Base-by-base conservation (phyloP, 257 asterid species). In the Solanum etuberosum region DNA sequence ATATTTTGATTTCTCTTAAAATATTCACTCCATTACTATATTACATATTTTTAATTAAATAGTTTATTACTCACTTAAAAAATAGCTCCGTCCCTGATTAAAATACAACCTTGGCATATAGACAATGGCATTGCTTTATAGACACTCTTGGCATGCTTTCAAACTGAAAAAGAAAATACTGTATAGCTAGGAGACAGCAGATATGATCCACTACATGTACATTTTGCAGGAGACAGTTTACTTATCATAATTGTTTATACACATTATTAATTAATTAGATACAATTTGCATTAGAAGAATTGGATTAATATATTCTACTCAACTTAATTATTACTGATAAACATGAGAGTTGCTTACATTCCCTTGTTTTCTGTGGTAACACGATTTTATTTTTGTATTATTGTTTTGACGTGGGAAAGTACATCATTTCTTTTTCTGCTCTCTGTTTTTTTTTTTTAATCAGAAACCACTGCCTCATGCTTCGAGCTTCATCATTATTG, bases 121-220 rank as follows among this genome's bases (percentile, higher is more conserved):
- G 40, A 80, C 42, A 80, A 87, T 88, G 81, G 88, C 85, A 83
- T 88, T 91, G 90, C 92, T 89, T 91, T 80, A 84, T 89, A 70
- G 38, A 63, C 73, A 93, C 92, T 90, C 90, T 87, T 92, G 86
- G 94, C 95, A 91, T 93, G 93, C 93, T 88, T 83, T 43, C 23
- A n/a, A 86, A 73, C 87, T 91, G 88, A 88, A 83, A 81, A 89
- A 83, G 63, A 31, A 54, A 42, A 77, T 76, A 59, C 20, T 83
- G 57, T 57, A 31, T 34, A 77, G 83, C 34, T 40, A 20, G 18
- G 35, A 72, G 82, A 40, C 87, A 25, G 81, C 85, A 83, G 34
- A 42, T 40, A 40, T 42, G 35, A 27, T 18, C 37, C 82, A 63
- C 76, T 34, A 61, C 29, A 31, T 38, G 43, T 31, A 63, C 82